Evolutionary conservation across 2,329 filamentous ascomycete species (phyloP), one percentile per base, ranked within the genome.

Genomic region (Fusarium dimerum): DNA sequence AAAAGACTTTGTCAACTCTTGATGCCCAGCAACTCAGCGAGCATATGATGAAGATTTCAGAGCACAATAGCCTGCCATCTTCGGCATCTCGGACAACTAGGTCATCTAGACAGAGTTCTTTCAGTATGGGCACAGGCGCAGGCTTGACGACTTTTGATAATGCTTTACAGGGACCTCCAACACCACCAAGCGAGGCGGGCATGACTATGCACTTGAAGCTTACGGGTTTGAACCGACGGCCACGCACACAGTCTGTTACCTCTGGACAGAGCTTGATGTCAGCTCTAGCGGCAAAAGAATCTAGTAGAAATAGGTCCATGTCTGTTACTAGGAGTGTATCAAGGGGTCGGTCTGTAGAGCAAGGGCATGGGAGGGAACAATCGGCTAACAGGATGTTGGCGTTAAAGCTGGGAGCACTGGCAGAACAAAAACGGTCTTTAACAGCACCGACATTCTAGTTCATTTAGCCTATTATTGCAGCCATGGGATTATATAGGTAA

Each of bases 371-470:
- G 1, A 59, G 51, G 15, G 60, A 52, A 2, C 51, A 40, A 1
- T 59, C 60, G 2, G 51, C 56, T 1, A 56, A 50, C 2, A 57
- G 41, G 30, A 15, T 63, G 6, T 15, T 62, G 38, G 47, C 55
- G 0, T 60, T 63, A 16, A 63, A 63, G 48, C 17, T 63, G n/a
- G 51, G 60, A n/a, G 56, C 49, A 15, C 38, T 63, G 16, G 48
- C 51, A 0, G 52, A 55, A 1, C 50, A 59, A 13, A 54, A 51
- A 3, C 40, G 54, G 0, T 46, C 43, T 2, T 40, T 56, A 13
- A 40, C 13, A 1, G 5, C 45, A 1, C 40, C 54, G 0, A 52
- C 47, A 3, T 54, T 56, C 10, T 56, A 52, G 30, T 7, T 5
- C 5, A 26, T 26, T 26, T 26, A 26, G 20, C 7, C 7, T 26